Base-by-base conservation (phyloP, 106 monocot genomes). In the Triglochin maritima region DNA sequence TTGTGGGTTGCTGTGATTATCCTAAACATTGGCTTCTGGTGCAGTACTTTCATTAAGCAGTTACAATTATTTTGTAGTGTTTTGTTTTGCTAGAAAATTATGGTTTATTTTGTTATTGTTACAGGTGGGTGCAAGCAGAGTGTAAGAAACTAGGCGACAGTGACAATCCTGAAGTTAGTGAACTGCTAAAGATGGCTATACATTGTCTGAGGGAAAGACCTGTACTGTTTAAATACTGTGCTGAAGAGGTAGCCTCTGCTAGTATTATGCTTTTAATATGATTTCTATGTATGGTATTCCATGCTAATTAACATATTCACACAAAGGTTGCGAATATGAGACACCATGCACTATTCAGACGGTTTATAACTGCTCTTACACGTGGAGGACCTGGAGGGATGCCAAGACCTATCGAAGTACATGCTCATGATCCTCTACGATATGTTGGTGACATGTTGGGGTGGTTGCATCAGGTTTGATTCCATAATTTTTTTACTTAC, bases 361-460 rank as follows among this genome's bases (percentile, higher is more conserved):
- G 98, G 53, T 98, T 98, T 71, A 83, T 98, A 71, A 98, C 83
- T 76, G 98, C 98, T 79, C 84, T 98, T 63, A 98, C 91, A 57
- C 76, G 98, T 79, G 92, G 98, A 54, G 98, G 98, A 58, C 92
- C 98, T 66, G 98, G 98, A 77, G 92, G 98, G 15, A 47, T 92
- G 3, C 98, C 98, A 71, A 79, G 88, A 76, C 98, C 98, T 48
- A 98, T 92, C 75, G 98, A 98, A 92, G 98, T 98, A 71, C 98
- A 98, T 84, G 98, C 98, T 57, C 92, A 98, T 88, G 98, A 98
- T 59, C 98, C 92, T 67, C 71, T 98, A 67, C 92, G 98, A n/a
- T 98, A 98, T 80, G 98, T 88, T 13, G 92, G 98, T 51, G 98
- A 92, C 75, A 92, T 98, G 98, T 76, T 98, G 55, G 98, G 98